These are phyloP conservation scores for Eutrema japonicum DNA, from an alignment of 345 rosid genomes.

Conservation along the genomic window DNA sequence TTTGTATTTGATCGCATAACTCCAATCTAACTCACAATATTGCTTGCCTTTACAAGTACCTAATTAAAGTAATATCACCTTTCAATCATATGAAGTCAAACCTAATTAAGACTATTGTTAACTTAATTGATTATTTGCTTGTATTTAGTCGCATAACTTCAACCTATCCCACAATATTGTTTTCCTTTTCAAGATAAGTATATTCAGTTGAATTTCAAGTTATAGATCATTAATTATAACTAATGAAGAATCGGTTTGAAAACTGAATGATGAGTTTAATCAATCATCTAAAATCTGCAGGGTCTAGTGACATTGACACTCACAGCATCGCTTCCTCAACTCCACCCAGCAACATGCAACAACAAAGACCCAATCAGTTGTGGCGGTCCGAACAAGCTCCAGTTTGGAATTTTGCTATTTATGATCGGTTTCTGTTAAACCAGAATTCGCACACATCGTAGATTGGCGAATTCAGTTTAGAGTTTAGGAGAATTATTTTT, in stretches of 20 bases:
- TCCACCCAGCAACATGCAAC: conserved; percentile 67
- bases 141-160: background rate
- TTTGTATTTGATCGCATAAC: background rate
- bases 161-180: background rate
- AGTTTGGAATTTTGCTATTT: conserved; percentile 51
- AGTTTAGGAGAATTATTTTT: too few relatives aligned
- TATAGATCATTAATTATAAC: background rate
- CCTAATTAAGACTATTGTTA: conserved; percentile 27
- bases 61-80: background rate
- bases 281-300: conserved; percentile 48
- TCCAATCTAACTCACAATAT: background rate
- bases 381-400: conserved; percentile 45
- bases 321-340: conserved; percentile 66
- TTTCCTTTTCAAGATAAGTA: background rate
- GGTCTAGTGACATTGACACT: conserved; percentile 77
- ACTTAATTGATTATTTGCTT: background rate
- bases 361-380: conserved; percentile 48
- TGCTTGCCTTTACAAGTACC: background rate
- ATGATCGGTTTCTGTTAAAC: too few relatives aligned
- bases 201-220: background rate
- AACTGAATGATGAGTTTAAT: conserved; percentile 16
- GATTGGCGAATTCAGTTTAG: too few relatives aligned
- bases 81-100: conserved; percentile 24
- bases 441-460: too few relatives aligned
- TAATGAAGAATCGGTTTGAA: background rate